These are phyloP conservation scores for Paramecium biaurelia DNA, from an alignment of 73 alveolate genomes.

Conservation along the genomic window DNA sequence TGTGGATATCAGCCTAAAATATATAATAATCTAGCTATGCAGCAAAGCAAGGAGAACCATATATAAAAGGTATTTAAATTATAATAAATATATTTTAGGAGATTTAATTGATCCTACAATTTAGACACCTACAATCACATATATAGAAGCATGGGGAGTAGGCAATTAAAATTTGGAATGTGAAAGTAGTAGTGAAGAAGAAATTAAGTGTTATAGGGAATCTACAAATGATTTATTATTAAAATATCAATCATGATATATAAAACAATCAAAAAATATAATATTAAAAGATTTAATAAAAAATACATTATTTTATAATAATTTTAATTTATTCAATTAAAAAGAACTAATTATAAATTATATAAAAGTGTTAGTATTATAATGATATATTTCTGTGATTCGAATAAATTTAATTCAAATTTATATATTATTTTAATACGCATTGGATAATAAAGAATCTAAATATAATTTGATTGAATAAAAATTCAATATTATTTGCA, in stretches of 20 bases:
- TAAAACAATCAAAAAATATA: not conserved
- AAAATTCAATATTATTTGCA: not conserved
- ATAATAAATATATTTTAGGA: not conserved
- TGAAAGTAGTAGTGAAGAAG: constrained; percentile 27
- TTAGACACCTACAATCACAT: not conserved
- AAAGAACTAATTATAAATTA: not conserved
- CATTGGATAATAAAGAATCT: too few relatives aligned
- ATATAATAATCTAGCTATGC: constrained; percentile 5
- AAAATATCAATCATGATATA: constrained; percentile 29
- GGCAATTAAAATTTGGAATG: not conserved
- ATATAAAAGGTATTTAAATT: not conserved
- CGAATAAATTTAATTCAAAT: too few relatives aligned
- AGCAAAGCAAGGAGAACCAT: constrained; percentile 30
- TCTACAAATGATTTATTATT: constrained; percentile 30
- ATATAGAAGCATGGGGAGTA: constrained; percentile 40
- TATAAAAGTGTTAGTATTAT: too few relatives aligned
- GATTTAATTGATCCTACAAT: constrained; percentile 16
- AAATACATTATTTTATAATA: not conserved
- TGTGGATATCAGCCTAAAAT: constrained; percentile 21
- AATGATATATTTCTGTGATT: too few relatives aligned
- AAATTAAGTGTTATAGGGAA: constrained; percentile 22
- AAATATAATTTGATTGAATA: too few relatives aligned
- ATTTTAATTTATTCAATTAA: too few relatives aligned
- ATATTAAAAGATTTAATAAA: not conserved
- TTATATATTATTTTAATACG: too few relatives aligned